These are phyloP conservation scores for Yamadazyma aaseri DNA, from an alignment of 1,139 yeast species.

Conservation along the genomic window DNA sequence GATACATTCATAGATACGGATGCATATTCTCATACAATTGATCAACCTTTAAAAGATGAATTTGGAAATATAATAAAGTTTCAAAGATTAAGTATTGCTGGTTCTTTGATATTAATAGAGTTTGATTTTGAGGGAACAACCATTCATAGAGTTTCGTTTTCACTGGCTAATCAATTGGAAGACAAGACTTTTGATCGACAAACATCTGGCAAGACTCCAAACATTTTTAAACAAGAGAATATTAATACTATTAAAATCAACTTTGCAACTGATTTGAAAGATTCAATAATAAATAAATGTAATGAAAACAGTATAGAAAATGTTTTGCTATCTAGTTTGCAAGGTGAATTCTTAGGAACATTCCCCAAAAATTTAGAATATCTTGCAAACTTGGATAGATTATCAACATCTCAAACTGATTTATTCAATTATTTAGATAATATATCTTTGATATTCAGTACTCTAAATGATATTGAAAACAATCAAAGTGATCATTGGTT, in stretches of 20 bases:
- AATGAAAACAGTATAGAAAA: conserved; percentile 19
- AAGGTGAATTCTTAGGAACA: conserved; percentile 20
- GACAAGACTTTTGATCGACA: conserved; percentile 3
- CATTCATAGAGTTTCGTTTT: conserved; percentile 31
- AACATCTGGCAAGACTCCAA: conserved; percentile 3
- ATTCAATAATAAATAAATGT: conserved; percentile 16
- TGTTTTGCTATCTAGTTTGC: conserved; percentile 29
- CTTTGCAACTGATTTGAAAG: conserved; percentile 11
- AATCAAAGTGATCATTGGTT: conserved; percentile 19
- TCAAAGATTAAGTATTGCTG: conserved; percentile 42
- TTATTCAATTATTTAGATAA: conserved; percentile 33
- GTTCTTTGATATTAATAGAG: conserved; percentile 42
- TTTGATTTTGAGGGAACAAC: conserved; percentile 34
- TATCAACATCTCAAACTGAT: conserved; percentile 32
- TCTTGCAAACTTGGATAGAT: conserved; percentile 36
- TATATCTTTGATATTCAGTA: conserved; percentile 28
- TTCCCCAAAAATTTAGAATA: conserved; percentile 39
- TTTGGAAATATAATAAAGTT: conserved; percentile 13
- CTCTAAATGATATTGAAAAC: conserved; percentile 23
- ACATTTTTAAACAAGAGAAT: conserved; percentile 9
- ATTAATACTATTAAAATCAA: conserved; percentile 14
- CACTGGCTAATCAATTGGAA: conserved; percentile 33
- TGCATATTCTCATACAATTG: conserved; percentile 28
- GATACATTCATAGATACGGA: conserved; percentile 46
- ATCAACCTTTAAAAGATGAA: conserved; percentile 18